These are phyloP conservation scores for Hypoxylon fragiforme DNA, from an alignment of 495 filamentous ascomycete genomes.

Conservation along the genomic window DNA sequence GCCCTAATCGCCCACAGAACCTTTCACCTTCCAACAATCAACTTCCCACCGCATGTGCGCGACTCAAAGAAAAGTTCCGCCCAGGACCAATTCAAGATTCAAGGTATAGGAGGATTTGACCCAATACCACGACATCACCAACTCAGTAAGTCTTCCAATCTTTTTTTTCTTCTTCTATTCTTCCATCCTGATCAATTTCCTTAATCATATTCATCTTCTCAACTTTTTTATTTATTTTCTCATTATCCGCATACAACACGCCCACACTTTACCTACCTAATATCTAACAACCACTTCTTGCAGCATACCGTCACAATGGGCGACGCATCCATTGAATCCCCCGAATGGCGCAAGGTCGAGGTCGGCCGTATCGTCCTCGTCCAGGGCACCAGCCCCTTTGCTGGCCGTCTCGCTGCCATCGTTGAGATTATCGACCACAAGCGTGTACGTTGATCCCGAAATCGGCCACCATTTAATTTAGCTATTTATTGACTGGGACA, in stretches of 20 bases:
- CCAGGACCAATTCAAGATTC: constrained; percentile 32
- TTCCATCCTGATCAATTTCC: neutral
- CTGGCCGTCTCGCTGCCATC: constrained; percentile 85
- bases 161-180: neutral
- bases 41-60: constrained; percentile 24
- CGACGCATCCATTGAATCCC: constrained; percentile 67
- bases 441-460: constrained; percentile 72
- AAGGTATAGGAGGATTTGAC: constrained; percentile 26
- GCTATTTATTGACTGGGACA: constrained; percentile 37
- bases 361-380: constrained; percentile 94
- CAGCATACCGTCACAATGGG: constrained; percentile 50
- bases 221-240: neutral
- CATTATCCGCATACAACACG: neutral
- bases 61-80: constrained; percentile 26
- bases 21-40: constrained; percentile 28
- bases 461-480: constrained; percentile 8
- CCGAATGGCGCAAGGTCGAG: constrained; percentile 89
- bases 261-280: too few species aligned
- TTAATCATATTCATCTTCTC: neutral
- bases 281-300: constrained; percentile 24
- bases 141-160: constrained; percentile 25
- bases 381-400: constrained; percentile 69
- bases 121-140: constrained; percentile 31
- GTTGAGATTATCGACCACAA: constrained; percentile 99
- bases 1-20: constrained; percentile 35